phyloP scores from a whole-genome alignment of 345 rosid species.

The Cardamine chenopodiifolia region DNA sequence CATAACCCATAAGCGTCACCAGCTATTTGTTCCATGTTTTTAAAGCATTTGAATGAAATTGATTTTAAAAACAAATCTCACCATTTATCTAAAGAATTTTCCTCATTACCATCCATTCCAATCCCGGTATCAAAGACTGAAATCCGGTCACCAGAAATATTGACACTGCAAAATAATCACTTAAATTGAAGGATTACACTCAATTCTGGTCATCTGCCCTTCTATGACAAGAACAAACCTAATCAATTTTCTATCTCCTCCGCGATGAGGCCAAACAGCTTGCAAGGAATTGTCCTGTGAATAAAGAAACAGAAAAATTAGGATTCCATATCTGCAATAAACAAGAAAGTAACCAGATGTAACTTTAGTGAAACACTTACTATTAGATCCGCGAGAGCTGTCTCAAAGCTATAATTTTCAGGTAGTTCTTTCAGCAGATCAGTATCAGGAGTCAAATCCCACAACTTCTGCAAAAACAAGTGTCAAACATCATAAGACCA shows the following conservation, averaged over 20 bases:
- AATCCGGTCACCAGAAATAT: conserved; percentile 49
- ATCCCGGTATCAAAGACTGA: conserved; percentile 75
- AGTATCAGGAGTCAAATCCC: conserved; percentile 80
- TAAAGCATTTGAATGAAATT: background rate
- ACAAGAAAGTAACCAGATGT: background rate
- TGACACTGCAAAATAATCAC: conserved; percentile 51
- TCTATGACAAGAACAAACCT: conserved; percentile 48
- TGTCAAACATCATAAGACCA: background rate
- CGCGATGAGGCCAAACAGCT: conserved; percentile 61
- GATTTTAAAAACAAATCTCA: conserved; percentile 31
- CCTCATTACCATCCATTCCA: conserved; percentile 75
- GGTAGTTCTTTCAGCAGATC: conserved; percentile 61
- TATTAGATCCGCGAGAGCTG: conserved; percentile 76
- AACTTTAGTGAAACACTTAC: conserved; percentile 43
- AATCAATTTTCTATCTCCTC: conserved; percentile 50
- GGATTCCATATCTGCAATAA: background rate
- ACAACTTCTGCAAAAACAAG: conserved; percentile 59
- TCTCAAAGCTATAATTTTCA: conserved; percentile 63
- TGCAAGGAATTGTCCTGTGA: conserved; percentile 80
- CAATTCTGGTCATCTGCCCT: background rate
- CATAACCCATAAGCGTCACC: background rate
- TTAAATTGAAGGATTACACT: conserved; percentile 4
- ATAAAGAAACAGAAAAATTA: conserved; percentile 19
- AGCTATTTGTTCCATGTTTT: background rate
- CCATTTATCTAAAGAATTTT: conserved; percentile 66